These are phyloP conservation scores for Pleochaeta shiraiana DNA, from an alignment of 2,329 filamentous ascomycete genomes.

Conservation along the genomic window DNA sequence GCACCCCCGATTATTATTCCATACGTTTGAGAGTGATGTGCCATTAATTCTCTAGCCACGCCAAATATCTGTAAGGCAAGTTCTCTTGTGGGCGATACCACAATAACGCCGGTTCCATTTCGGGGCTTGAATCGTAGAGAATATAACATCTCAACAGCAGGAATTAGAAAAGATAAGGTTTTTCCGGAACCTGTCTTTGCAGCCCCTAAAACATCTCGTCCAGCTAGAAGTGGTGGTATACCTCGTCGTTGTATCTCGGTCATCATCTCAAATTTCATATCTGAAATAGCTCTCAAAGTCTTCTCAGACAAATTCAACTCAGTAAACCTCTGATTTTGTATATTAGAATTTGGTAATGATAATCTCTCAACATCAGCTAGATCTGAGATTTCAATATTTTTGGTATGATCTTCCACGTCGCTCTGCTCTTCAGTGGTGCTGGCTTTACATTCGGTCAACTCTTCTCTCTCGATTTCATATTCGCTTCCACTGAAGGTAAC, in stretches of 20 bases:
- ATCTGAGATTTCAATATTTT: constrained; percentile 7
- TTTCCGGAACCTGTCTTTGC: constrained; percentile 96
- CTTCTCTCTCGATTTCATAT: no score
- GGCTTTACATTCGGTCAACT: no score
- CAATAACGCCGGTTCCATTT: constrained; percentile 79
- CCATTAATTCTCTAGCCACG: constrained; percentile 82
- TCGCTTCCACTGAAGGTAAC: no score
- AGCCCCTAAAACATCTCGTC: constrained; percentile 79
- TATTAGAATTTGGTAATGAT: constrained; percentile 10
- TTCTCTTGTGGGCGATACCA: constrained; percentile 86
- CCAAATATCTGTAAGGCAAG: constrained; percentile 91
- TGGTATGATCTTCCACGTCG: not conserved
- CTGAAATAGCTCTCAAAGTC: constrained; percentile 52
- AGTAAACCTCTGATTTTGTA: constrained; percentile 13
- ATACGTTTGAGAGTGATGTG: constrained; percentile 68
- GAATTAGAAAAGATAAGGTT: constrained; percentile 85
- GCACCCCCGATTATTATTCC: constrained; percentile 94
- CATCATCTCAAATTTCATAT: constrained; percentile 87
- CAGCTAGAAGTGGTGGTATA: constrained; percentile 73
- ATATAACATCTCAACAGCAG: constrained; percentile 80
- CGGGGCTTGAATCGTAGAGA: constrained; percentile 84
- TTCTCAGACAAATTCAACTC: constrained; percentile 69
- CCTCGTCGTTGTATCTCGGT: constrained; percentile 79
- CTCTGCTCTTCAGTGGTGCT: no score
- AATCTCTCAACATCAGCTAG: constrained; percentile 10